Conservation (phyloP, 2,329 filamentous ascomycete species). For the Erysiphe pisi region DNA sequence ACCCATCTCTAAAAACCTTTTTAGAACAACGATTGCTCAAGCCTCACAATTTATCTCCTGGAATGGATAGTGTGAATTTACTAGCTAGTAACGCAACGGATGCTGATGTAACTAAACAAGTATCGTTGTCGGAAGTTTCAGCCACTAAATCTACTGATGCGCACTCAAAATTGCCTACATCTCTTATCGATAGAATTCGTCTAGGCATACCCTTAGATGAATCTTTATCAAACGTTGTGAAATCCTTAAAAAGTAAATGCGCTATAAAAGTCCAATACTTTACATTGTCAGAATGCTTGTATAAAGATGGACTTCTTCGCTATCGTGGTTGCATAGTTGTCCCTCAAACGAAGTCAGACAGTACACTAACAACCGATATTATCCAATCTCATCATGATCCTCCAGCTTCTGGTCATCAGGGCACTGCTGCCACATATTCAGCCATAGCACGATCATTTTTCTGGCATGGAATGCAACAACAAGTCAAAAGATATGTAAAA, state of each 20-base stretch:
- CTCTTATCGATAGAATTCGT: background rate
- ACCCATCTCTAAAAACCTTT: background rate
- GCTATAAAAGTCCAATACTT: background rate
- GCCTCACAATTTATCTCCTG: background rate
- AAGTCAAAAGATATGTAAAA: background rate
- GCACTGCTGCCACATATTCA: background rate
- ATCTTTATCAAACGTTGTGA: background rate
- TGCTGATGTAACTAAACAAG: background rate
- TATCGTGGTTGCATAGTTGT: background rate
- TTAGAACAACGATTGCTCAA: background rate
- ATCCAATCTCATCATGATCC: background rate
- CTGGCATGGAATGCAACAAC: background rate
- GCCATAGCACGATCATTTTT: background rate
- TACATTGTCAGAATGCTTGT: constrained; percentile 1
- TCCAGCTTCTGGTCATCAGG: background rate
- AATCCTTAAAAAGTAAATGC: background rate
- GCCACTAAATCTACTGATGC: background rate
- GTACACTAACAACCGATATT: background rate
- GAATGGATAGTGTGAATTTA: background rate
- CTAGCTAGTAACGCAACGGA: background rate
- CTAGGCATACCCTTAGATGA: background rate
- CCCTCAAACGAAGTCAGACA: background rate
- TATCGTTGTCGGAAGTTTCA: background rate
- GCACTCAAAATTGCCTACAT: background rate
- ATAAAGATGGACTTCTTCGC: constrained; percentile 3